Evolutionary conservation across 2,329 filamentous ascomycete species (phyloP).

Genomic region (Ophiostoma sp.): DNA sequence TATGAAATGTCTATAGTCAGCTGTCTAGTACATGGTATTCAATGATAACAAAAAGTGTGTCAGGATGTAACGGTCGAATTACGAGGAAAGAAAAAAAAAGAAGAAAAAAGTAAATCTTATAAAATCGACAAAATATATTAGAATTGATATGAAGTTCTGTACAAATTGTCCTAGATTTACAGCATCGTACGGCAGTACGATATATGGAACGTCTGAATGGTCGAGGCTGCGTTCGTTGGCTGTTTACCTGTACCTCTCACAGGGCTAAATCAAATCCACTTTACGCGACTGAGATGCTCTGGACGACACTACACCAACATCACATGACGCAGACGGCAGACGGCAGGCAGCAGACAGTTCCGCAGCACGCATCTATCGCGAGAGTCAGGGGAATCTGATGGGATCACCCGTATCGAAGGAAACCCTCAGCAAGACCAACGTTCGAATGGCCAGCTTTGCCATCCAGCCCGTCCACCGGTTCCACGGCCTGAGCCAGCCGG

Average conservation of each 20-base stretch:
- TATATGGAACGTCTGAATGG: no score
- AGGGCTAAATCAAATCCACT: constrained; percentile 8
- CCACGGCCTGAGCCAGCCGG: constrained; percentile 59
- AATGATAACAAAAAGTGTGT: no score
- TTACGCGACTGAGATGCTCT: constrained; percentile 2
- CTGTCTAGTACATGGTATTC: no score
- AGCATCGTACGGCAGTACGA: no score
- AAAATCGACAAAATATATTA: no score
- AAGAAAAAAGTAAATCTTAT: no score
- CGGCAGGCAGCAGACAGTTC: neutral
- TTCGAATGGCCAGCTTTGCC: constrained; percentile 22
- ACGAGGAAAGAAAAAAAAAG: no score
- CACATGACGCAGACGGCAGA: neutral
- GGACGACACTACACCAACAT: no score
- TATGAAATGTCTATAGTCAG: no score
- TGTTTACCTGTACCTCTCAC: neutral
- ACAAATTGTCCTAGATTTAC: no score
- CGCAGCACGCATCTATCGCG: neutral
- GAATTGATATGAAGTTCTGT: no score
- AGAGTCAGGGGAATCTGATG: neutral
- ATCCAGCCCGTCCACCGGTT: constrained; percentile 67
- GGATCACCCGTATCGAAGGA: neutral
- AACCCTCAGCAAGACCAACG: neutral
- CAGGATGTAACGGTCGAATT: no score
- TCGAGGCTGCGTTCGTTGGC: neutral